phyloP scores from a whole-genome alignment of 805 yeast species.

The Yamadazyma phyllophila region DNA sequence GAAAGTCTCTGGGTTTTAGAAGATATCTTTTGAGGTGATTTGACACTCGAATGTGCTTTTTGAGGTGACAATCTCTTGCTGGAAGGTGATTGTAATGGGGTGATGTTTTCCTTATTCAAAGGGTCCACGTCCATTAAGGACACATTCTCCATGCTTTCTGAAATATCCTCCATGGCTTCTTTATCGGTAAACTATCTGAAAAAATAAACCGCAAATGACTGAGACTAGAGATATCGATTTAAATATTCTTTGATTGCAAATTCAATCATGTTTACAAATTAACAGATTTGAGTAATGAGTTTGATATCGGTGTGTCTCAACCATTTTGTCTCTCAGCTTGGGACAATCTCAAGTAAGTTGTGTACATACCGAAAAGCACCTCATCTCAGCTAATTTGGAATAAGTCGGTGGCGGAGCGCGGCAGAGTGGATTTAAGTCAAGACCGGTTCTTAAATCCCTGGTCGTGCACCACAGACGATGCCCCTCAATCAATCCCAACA shows the following conservation, averaged over 20 bases:
- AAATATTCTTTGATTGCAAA: conserved; percentile 8
- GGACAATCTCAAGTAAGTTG: background rate
- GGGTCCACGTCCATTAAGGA: conserved; percentile 45
- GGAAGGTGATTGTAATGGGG: conserved; percentile 22
- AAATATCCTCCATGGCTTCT: conserved; percentile 34
- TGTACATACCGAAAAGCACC: background rate
- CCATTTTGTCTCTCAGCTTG: background rate
- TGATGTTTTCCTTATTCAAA: conserved; percentile 36
- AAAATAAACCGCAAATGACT: background rate
- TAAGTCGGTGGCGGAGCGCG: no score
- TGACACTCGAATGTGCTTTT: conserved; percentile 18
- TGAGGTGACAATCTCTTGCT: conserved; percentile 26
- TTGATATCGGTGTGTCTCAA: background rate
- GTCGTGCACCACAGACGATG: background rate
- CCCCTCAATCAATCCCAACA: background rate
- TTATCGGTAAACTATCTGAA: background rate
- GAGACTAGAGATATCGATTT: background rate
- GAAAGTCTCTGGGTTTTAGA: conserved; percentile 83
- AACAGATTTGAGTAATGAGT: conserved; percentile 1
- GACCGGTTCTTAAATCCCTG: no score
- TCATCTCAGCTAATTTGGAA: background rate
- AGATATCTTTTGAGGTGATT: conserved; percentile 34
- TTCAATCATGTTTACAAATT: conserved; percentile 4
- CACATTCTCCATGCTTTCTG: conserved; percentile 44
- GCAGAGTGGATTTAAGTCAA: no score